Percentiles rank a stretch among this genome's conserved stretches.
These are phyloP conservation scores for Gnaphalium uliginosum DNA, from an alignment of 129 eudicot species.

Conservation along the genomic window DNA sequence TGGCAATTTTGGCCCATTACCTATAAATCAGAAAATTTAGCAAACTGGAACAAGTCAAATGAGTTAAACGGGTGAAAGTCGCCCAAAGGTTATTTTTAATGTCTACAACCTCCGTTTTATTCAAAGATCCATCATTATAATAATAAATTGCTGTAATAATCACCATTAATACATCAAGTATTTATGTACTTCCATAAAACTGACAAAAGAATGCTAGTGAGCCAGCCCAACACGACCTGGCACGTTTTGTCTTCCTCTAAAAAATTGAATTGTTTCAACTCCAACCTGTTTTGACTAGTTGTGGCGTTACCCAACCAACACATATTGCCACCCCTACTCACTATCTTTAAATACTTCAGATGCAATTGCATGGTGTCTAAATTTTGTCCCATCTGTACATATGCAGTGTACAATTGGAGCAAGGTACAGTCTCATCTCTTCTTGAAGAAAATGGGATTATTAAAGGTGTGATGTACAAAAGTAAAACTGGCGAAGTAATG, in stretches of 20 bases:
- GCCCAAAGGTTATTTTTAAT: background rate
- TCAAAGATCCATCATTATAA: background rate
- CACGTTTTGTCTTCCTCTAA: background rate
- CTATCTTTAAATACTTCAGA: background rate
- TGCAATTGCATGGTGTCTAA: background rate
- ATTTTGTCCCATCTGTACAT: background rate
- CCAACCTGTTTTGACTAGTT: background rate
- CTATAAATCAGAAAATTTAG: background rate
- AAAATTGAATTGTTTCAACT: background rate
- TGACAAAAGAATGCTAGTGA: background rate
- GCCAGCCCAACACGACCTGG: background rate
- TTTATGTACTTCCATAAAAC: background rate
- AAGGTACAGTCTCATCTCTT: constrained; percentile 84
- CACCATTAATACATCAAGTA: background rate
- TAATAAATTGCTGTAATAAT: background rate
- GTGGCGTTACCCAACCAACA: background rate
- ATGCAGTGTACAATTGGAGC: constrained; percentile 68
- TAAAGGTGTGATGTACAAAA: constrained; percentile 74
- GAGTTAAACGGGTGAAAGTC: background rate
- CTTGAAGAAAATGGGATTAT: constrained; percentile 73
- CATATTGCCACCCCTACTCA: background rate
- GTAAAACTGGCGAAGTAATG: constrained; percentile 53
- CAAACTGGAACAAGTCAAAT: background rate
- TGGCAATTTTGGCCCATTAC: background rate
- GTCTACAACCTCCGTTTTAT: background rate